Conservation (phyloP, 257 asterid genomes). For the Solanum chilense region DNA sequence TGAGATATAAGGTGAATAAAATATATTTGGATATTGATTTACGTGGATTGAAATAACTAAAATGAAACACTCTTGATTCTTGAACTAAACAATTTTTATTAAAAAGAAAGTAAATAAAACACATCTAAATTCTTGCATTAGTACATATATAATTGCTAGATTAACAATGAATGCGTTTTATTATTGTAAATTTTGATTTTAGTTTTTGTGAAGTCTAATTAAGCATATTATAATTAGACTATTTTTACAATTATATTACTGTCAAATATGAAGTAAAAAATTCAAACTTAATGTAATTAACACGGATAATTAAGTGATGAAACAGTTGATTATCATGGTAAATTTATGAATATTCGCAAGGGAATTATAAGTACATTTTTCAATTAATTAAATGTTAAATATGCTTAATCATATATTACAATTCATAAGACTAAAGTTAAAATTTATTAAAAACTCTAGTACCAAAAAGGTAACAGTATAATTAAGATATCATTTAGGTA, state of each 20-base stretch:
- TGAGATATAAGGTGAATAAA: not conserved
- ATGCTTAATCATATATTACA: not conserved
- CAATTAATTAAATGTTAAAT: too few species aligned
- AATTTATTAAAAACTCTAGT: not conserved
- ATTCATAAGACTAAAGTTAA: not conserved
- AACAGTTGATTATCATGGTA: not conserved
- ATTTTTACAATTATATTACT: not conserved
- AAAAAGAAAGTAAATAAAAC: not conserved
- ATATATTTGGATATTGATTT: not conserved
- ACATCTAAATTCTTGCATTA: not conserved
- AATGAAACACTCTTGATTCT: not conserved
- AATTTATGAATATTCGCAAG: not conserved
- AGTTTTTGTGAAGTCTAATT: not conserved
- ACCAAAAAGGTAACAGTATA: not conserved
- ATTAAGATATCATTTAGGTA: not conserved
- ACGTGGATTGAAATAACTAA: not conserved
- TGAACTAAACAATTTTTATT: not conserved
- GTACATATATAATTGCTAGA: not conserved
- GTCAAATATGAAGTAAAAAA: not conserved
- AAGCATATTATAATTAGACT: not conserved
- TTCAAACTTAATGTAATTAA: not conserved
- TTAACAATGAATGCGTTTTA: not conserved
- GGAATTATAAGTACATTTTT: too few species aligned
- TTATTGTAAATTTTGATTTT: not conserved
- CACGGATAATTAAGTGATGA: not conserved